Percentiles rank a stretch among this genome's conserved stretches.
These are phyloP conservation scores for Chimonanthus salicifolius DNA, from an alignment of 164 flowering plant genomes.

Conservation along the genomic window DNA sequence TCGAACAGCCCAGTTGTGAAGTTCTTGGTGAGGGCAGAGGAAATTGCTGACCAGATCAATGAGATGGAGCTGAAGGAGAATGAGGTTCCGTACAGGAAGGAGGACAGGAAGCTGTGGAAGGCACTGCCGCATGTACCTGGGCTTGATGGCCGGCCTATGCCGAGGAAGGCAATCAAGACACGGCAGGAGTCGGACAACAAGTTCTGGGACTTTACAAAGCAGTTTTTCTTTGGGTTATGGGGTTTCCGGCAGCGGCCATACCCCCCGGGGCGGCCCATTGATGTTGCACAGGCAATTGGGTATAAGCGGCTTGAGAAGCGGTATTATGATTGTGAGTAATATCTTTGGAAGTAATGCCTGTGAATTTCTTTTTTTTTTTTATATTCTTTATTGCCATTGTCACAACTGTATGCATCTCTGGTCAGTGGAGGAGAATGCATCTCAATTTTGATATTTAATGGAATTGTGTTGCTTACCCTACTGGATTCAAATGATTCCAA, in stretches of 20 bases:
- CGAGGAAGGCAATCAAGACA: slow-evolving; percentile 66
- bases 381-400: not conserved
- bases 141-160: slow-evolving; percentile 91
- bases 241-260: slow-evolving; percentile 86
- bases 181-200: slow-evolving; percentile 56
- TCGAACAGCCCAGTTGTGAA: slow-evolving; percentile 45
- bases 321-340: slow-evolving; percentile 84
- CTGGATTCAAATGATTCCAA: not conserved
- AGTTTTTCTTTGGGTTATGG: slow-evolving; percentile 94
- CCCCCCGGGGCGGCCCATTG: slow-evolving; percentile 77
- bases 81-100: slow-evolving; percentile 42
- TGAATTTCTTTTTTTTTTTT: not conserved
- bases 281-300: slow-evolving; percentile 91
- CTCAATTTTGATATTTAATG: not conserved
- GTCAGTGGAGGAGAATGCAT: not conserved
- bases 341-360: not conserved
- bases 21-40: slow-evolving; percentile 47
- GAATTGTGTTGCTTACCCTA: not conserved
- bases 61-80: slow-evolving; percentile 56
- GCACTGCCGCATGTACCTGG: slow-evolving; percentile 70
- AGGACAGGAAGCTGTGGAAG: slow-evolving; percentile 64
- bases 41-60: slow-evolving; percentile 51
- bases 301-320: slow-evolving; percentile 81
- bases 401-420: not conserved
- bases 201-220: slow-evolving; percentile 87